Percentiles rank a stretch among this genome's conserved stretches.
Conservation (phyloP, 2,329 filamentous ascomycete genomes). For the Trichoderma atroviride region DNA sequence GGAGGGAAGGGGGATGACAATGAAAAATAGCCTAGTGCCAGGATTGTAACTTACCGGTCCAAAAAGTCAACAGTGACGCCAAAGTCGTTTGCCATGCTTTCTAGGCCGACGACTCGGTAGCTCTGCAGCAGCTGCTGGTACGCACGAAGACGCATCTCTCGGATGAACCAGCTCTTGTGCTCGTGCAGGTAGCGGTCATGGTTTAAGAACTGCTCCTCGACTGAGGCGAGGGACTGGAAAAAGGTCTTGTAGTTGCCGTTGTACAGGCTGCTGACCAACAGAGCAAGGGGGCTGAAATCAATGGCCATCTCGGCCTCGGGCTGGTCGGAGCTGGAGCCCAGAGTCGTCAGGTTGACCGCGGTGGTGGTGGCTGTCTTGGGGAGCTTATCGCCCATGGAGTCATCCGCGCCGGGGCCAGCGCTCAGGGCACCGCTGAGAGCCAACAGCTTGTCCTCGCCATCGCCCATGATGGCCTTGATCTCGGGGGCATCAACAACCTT, state of each 20-base stretch:
- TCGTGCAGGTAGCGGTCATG: constrained; percentile 95
- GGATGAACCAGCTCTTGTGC: constrained; percentile 95
- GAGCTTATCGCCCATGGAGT: constrained; percentile 66
- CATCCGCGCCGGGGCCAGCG: constrained; percentile 78
- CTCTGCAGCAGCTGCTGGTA: constrained; percentile 98
- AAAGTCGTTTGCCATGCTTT: constrained; percentile 97
- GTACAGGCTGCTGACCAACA: constrained; percentile 89
- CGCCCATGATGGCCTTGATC: constrained; percentile 94
- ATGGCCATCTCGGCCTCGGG: constrained; percentile 79
- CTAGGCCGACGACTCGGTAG: constrained; percentile 94
- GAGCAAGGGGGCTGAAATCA: constrained; percentile 86
- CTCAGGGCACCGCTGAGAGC: constrained; percentile 80
- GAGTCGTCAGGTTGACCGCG: constrained; percentile 84
- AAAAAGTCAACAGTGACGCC: constrained; percentile 96
- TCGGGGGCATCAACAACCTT: constrained; percentile 98
- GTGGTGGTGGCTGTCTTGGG: constrained; percentile 54
- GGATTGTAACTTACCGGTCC: constrained; percentile 68
- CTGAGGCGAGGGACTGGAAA: constrained; percentile 84
- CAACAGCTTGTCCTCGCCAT: constrained; percentile 83
- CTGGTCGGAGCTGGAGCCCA: constrained; percentile 71
- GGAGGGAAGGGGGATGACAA: too few relatives aligned
- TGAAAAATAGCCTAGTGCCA: neutral
- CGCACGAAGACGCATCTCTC: constrained; percentile 94
- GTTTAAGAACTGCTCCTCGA: constrained; percentile 91
- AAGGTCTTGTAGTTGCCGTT: constrained; percentile 92